Evolutionary conservation across 75 land plant genomes (phyloP).

Genomic region (Isoetes taiwanensis): DNA sequence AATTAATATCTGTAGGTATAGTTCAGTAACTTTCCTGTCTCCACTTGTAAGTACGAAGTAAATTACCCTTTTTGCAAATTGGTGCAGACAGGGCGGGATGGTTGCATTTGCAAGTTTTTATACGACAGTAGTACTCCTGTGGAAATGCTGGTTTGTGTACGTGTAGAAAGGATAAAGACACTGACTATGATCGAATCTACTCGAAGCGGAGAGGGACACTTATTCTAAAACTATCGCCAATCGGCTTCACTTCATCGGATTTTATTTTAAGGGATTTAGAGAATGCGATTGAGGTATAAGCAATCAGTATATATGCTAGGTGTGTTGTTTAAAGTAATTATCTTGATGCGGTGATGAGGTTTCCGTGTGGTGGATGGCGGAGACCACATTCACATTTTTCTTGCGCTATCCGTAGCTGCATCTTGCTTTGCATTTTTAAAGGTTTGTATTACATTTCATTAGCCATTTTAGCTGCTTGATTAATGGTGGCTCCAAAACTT

Average conservation of each 20-base stretch:
- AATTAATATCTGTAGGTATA: conserved; percentile 68
- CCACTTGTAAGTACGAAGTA: background rate
- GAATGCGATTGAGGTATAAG: too few relatives aligned
- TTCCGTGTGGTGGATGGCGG: conserved; percentile 98
- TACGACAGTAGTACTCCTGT: conserved; percentile 17
- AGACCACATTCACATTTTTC: conserved; percentile 69
- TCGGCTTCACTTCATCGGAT: conserved; percentile 71
- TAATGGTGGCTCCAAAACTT: too few relatives aligned
- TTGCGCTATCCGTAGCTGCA: conserved; percentile 64
- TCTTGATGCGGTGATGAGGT: too few relatives aligned
- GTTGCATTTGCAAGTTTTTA: conserved; percentile 71
- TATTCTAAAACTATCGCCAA: too few relatives aligned
- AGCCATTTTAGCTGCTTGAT: too few relatives aligned
- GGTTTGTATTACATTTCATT: conserved; percentile 21
- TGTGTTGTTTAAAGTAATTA: conserved; percentile 45
- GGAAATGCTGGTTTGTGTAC: conserved; percentile 37
- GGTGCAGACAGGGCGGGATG: conserved; percentile 90
- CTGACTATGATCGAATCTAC: conserved; percentile 48
- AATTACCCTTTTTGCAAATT: background rate
- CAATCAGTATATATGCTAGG: too few relatives aligned
- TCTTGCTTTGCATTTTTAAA: conserved; percentile 79
- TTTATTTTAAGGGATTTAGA: conserved; percentile 73
- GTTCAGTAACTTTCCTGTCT: background rate
- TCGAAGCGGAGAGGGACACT: conserved; percentile 33
- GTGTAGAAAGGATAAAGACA: conserved; percentile 78